Base-by-base conservation (phyloP, 2,329 filamentous ascomycete genomes). In the Monilinia fructicola region DNA sequence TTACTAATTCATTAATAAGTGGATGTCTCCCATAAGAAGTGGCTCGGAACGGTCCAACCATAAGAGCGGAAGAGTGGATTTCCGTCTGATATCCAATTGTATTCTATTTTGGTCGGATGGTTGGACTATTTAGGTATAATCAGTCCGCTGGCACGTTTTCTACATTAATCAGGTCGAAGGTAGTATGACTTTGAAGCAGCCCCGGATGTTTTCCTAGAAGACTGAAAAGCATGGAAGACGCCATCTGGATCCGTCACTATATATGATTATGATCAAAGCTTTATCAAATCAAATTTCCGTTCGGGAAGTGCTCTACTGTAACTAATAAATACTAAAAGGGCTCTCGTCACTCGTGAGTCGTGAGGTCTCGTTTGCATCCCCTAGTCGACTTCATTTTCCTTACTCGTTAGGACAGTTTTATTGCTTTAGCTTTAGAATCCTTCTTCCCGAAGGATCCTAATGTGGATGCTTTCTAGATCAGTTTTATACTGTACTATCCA, bases 111-210 rank as follows among this genome's bases (percentile, higher is more conserved):
- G 9, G 46, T 38, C 52, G 61, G 61, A 23, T 18, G 18, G 14
- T 64, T 26, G 46, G 21, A 56, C 40, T n/a, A 14, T 23, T 35
- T 56, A 38, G 31, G 40, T 40, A 59, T 23, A 52, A 38, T 31
- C n/a, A 46, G 21, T n/a, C 31, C 52, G 40, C 58, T 58, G 62
- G 62, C 62, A 65, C 62, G 53, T 59, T 65, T 65, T 65, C 62
- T 48, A 54, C 44, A 38, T 60, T 26, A n/a, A 60, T 26, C 3
- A 35, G 26, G 28, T 26, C 26, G 23, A 55, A 21, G 35, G 55
- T 59, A 46, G 26, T 23, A 18, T 18, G 44, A 59, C 42, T 38
- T 48, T 38, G 28, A 46, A 35, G 42, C 42, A 50, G 56, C 62
- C 62, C 54, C 62, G 16, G 42, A 65, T 62, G 26, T 62, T 62